Evolutionary conservation across 2,329 filamentous ascomycete genomes (phyloP).

Genomic region (Zasmidium angulare): DNA sequence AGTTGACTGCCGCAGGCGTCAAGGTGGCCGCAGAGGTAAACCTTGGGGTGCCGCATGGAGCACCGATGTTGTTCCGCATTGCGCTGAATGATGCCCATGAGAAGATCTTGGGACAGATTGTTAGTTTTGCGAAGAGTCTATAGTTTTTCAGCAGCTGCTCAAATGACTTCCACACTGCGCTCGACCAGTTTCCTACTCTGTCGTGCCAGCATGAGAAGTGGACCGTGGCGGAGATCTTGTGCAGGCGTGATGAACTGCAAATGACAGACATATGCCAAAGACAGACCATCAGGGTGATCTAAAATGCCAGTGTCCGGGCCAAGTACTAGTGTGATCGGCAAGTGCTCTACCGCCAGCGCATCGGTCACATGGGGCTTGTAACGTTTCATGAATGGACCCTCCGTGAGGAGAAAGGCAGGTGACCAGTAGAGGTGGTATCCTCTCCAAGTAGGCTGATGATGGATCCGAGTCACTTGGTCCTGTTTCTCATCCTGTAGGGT

Average conservation of each 20-base stretch:
- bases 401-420: neutral
- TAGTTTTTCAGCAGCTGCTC: too few species aligned
- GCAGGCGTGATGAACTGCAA: too few species aligned
- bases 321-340: too few species aligned
- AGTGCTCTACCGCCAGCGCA: neutral
- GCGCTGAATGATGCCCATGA: constrained; percentile 27
- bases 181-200: too few species aligned
- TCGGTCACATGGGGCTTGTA: neutral
- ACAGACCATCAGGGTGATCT: too few species aligned
- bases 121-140: constrained; percentile 21
- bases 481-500: neutral
- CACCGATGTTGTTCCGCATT: constrained; percentile 22
- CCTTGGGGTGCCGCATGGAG: neutral
- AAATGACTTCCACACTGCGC: too few species aligned
- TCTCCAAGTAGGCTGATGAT: neutral
- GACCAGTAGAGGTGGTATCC: neutral
- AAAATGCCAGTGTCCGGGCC: too few species aligned
- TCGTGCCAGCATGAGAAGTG: too few species aligned
- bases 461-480: neutral
- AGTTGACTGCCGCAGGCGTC: constrained; percentile 24
- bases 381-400: neutral
- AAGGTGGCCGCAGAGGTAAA: constrained; percentile 3
- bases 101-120: constrained; percentile 21
- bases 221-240: too few species aligned
- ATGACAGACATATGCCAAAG: too few species aligned